Evolutionary conservation across 805 yeast species (phyloP).

Genomic region (Komagataella pastoris): DNA sequence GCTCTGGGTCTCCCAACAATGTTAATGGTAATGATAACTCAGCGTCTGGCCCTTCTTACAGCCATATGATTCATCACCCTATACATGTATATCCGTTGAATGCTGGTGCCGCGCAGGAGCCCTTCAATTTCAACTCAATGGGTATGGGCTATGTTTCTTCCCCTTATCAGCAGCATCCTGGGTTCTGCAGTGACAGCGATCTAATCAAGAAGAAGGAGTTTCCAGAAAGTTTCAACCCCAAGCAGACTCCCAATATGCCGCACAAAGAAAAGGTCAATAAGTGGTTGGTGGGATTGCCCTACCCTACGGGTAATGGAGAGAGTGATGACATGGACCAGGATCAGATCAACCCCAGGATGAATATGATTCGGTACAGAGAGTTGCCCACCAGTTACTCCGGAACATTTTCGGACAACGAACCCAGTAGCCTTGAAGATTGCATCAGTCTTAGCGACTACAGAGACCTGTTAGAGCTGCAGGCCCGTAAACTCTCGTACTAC

Average conservation of each 20-base stretch:
- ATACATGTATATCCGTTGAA: not conserved
- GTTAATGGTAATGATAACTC: not conserved
- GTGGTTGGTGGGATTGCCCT: constrained; percentile 55
- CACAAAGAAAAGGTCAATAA: constrained; percentile 47
- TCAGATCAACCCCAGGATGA: not conserved
- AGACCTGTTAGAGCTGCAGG: constrained; percentile 40
- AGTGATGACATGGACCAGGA: not conserved
- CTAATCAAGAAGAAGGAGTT: constrained; percentile 10
- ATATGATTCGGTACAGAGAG: not conserved
- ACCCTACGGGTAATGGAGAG: constrained; percentile 22
- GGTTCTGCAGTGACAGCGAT: not conserved
- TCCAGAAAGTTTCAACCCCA: constrained; percentile 45
- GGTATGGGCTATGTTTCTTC: not conserved
- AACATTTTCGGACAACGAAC: constrained; percentile 17
- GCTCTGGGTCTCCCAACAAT: not conserved
- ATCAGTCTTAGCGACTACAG: constrained; percentile 21
- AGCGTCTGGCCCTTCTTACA: not conserved
- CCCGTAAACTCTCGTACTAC: constrained; percentile 34
- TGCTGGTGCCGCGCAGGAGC: not conserved
- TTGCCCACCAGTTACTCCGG: constrained; percentile 31
- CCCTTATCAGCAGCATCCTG: not conserved
- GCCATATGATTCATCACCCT: not conserved
- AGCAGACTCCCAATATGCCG: constrained; percentile 49
- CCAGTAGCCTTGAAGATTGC: constrained; percentile 7
- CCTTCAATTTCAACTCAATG: not conserved